These are phyloP conservation scores for Narthecium ossifragum DNA, from an alignment of 106 monocot genomes.

Conservation along the genomic window DNA sequence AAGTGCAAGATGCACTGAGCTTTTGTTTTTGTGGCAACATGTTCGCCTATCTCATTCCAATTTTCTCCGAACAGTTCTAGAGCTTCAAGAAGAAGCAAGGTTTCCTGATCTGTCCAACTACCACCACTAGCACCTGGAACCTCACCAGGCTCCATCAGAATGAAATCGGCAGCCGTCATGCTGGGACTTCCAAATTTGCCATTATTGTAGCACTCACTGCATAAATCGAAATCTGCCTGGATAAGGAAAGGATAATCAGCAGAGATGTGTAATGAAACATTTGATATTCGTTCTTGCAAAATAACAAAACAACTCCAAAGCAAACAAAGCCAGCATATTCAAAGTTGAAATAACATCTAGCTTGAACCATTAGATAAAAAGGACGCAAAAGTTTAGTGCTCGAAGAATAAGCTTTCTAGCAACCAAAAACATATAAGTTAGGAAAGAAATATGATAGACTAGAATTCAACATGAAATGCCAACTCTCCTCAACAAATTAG, in stretches of 20 bases:
- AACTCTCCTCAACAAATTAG: no score
- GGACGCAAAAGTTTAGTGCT: no score
- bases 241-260: slow-evolving; percentile 7
- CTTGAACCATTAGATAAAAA: no score
- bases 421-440: no score
- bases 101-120: slow-evolving; percentile 98
- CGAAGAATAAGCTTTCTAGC: no score
- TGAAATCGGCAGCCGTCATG: slow-evolving; percentile 88
- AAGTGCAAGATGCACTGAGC: slow-evolving; percentile 93
- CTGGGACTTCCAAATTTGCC: slow-evolving; percentile 77
- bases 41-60: slow-evolving; percentile 97
- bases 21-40: slow-evolving; percentile 97
- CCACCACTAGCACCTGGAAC: slow-evolving; percentile 66
- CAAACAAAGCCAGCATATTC: background rate
- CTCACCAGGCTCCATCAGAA: slow-evolving; percentile 93
- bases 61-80: slow-evolving; percentile 86
- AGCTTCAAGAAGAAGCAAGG: slow-evolving; percentile 89
- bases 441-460: no score
- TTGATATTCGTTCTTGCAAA: no score
- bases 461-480: no score
- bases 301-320: no score
- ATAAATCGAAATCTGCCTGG: slow-evolving; percentile 98
- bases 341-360: no score
- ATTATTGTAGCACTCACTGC: slow-evolving; percentile 74
- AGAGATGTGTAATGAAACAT: no score